Percentiles rank a stretch among this genome's conserved stretches.
Evolutionary conservation across 192 early-diverging fungal species (phyloP).

Genomic region (Coemansia erecta): DNA sequence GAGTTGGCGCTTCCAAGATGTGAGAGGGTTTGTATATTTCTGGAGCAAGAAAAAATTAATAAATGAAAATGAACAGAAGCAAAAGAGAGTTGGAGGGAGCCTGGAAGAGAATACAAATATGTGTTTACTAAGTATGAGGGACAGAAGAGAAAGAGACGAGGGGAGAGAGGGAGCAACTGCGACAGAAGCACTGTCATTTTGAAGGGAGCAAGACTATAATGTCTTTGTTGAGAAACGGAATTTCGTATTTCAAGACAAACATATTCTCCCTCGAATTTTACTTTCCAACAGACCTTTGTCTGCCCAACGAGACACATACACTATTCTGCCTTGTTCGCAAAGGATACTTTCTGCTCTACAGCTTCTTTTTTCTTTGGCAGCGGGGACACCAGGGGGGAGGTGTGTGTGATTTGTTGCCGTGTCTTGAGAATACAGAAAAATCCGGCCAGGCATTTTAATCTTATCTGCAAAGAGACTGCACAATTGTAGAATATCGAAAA

Average conservation of each 20-base stretch:
- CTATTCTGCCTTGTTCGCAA: conserved; percentile 6
- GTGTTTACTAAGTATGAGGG: background rate
- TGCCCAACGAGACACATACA: conserved; percentile 3
- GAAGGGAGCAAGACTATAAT: too few relatives aligned
- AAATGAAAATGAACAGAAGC: conserved; percentile 4
- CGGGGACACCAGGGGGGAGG: too few relatives aligned
- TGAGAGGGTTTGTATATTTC: too few relatives aligned
- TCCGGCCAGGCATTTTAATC: too few relatives aligned
- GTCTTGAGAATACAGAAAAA: too few relatives aligned
- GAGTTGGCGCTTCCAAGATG: too few relatives aligned
- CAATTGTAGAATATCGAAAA: too few relatives aligned
- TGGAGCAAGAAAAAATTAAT: background rate
- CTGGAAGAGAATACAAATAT: too few relatives aligned
- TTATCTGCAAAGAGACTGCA: too few relatives aligned
- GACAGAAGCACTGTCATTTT: background rate
- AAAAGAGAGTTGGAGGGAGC: conserved; percentile 3
- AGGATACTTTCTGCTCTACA: background rate
- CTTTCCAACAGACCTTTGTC: conserved; percentile 4
- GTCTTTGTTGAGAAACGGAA: background rate
- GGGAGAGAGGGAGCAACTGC: background rate
- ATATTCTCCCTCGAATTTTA: conserved; percentile 9
- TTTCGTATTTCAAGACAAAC: conserved; percentile 3
- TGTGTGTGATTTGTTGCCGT: too few relatives aligned
- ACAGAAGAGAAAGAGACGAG: background rate
- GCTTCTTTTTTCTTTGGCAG: background rate